phyloP scores from a whole-genome alignment of 1,284 basidiomycete species.

The Cystobasidiaceae sp. region DNA sequence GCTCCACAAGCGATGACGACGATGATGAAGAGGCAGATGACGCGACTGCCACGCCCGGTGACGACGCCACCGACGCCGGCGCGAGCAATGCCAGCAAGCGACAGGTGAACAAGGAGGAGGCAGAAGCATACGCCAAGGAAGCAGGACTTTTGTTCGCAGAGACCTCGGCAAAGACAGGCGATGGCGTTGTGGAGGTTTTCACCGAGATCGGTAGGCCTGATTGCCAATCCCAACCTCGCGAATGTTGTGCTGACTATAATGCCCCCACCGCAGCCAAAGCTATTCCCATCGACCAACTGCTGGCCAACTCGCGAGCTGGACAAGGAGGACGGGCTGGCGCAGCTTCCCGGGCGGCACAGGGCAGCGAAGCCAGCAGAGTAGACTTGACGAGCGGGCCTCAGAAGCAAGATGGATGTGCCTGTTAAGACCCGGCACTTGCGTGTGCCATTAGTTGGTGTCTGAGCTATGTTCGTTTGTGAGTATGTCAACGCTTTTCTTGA shows the following conservation, averaged over 20 bases:
- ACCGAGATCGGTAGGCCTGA: conserved; percentile 82
- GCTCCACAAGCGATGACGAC: conserved; percentile 75
- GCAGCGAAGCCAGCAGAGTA: conserved; percentile 8
- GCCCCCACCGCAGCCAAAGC: conserved; percentile 66
- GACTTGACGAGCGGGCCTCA: conserved; percentile 26
- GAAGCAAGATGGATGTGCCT: conserved; percentile 30
- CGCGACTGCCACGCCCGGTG: conserved; percentile 43
- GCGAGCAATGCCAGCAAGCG: conserved; percentile 66
- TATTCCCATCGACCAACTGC: conserved; percentile 87
- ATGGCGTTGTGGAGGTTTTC: conserved; percentile 93
- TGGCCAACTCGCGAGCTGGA: conserved; percentile 64
- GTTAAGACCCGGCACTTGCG: too few species aligned
- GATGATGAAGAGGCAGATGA: conserved; percentile 58
- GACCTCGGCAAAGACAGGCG: conserved; percentile 95
- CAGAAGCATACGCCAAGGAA: conserved; percentile 91
- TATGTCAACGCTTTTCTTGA: too few species aligned
- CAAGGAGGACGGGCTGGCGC: conserved; percentile 52
- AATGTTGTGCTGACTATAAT: conserved; percentile 33
- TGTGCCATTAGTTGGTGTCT: too few species aligned
- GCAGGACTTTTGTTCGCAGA: conserved; percentile 92
- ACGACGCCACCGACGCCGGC: too few species aligned
- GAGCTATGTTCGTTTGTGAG: too few species aligned
- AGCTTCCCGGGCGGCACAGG: conserved; percentile 46
- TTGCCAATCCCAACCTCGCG: conserved; percentile 31
- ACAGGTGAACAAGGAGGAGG: conserved; percentile 88